These are phyloP conservation scores for Fusarium odoratissimum DNA, from an alignment of 2,329 filamentous ascomycete genomes.

Conservation along the genomic window DNA sequence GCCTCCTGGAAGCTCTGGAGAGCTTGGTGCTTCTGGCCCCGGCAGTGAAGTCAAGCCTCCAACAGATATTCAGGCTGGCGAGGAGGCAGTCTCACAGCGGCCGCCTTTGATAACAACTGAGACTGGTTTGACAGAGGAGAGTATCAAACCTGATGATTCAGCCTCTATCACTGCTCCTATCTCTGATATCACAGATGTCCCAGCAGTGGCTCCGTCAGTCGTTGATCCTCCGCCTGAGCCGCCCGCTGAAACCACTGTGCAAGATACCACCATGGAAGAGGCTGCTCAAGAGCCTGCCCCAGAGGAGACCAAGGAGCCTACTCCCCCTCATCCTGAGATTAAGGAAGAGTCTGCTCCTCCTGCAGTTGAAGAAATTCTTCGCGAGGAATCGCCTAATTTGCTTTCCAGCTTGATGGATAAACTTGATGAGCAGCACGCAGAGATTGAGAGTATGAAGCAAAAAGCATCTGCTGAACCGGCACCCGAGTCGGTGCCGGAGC, in stretches of 20 bases:
- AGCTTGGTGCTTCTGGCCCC: slow-evolving; percentile 36
- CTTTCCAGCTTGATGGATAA: slow-evolving; percentile 60
- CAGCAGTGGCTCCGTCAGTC: slow-evolving; percentile 41
- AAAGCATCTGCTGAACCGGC: not conserved
- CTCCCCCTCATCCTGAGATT: slow-evolving; percentile 31
- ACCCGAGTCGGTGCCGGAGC: slow-evolving; percentile 5
- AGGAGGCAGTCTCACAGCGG: slow-evolving; percentile 33
- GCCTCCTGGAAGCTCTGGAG: slow-evolving; percentile 46
- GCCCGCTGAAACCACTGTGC: slow-evolving; percentile 30
- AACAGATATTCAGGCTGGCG: slow-evolving; percentile 41
- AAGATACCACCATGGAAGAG: slow-evolving; percentile 1
- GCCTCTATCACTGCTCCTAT: slow-evolving; percentile 48
- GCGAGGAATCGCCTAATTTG: slow-evolving; percentile 50
- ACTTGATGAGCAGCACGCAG: slow-evolving; percentile 54
- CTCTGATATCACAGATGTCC: slow-evolving; percentile 47
- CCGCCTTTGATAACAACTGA: slow-evolving; percentile 45
- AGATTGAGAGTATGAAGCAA: slow-evolving; percentile 8
- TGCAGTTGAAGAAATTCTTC: slow-evolving; percentile 46
- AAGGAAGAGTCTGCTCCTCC: slow-evolving; percentile 44
- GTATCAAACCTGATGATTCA: slow-evolving; percentile 54
- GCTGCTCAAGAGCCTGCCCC: not conserved
- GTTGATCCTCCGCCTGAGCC: slow-evolving; percentile 26
- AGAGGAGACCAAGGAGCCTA: slow-evolving; percentile 34
- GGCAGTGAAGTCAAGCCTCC: slow-evolving; percentile 44
- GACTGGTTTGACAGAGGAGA: slow-evolving; percentile 53